phyloP scores from a whole-genome alignment of 2,329 filamentous ascomycete species.

The Fusarium sp. region DNA sequence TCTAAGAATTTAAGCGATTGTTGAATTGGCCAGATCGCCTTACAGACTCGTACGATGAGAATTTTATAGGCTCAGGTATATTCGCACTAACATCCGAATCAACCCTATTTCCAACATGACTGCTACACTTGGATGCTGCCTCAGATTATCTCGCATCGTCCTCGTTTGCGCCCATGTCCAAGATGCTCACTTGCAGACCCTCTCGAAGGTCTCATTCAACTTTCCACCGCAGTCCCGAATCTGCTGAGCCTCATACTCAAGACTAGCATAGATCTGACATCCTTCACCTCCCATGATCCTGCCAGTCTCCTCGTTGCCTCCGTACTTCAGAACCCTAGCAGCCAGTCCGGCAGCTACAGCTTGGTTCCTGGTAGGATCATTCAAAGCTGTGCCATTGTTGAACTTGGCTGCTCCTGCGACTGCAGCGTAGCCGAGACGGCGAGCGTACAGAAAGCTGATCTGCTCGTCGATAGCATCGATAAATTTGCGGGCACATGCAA shows the following conservation, averaged over 20 bases:
- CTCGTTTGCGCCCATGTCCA: neutral
- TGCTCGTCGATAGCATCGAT: slow-evolving; percentile 33
- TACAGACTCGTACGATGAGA: neutral
- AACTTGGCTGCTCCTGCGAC: slow-evolving; percentile 25
- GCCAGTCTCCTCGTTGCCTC: slow-evolving; percentile 15
- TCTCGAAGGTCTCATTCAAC: neutral
- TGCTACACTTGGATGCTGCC: neutral
- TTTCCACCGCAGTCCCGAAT: neutral
- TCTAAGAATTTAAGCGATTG: neutral
- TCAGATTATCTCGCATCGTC: neutral
- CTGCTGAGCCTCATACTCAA: slow-evolving; percentile 19
- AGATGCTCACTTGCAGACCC: neutral
- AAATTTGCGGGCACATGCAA: slow-evolving; percentile 19
- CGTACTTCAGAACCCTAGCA: slow-evolving; percentile 22
- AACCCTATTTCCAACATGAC: neutral
- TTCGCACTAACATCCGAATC: neutral
- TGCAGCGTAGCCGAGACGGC: slow-evolving; percentile 23
- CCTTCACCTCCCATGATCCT: slow-evolving; percentile 26
- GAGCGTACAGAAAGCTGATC: slow-evolving; percentile 24
- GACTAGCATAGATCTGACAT: slow-evolving; percentile 29
- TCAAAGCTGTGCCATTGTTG: neutral
- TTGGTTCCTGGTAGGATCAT: slow-evolving; percentile 23
- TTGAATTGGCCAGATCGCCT: neutral
- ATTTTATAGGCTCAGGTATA: neutral
- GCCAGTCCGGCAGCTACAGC: slow-evolving; percentile 24